Evolutionary conservation across 768 basidiomycete genomes (phyloP), one percentile per base, ranked within the genome.

Genomic region (Collybia mongolica): DNA sequence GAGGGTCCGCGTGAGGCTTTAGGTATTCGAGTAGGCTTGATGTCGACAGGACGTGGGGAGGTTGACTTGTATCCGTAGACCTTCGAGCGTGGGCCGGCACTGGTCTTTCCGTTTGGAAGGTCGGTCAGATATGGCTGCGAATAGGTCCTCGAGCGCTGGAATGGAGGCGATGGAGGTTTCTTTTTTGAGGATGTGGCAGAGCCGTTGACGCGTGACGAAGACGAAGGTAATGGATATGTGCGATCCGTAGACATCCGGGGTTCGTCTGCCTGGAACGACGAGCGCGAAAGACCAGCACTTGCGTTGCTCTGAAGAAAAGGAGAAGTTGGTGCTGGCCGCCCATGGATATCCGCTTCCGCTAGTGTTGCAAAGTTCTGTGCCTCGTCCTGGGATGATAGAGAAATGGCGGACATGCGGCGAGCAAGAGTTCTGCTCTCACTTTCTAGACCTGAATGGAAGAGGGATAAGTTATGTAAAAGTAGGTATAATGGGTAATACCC

Each of bases 341-440:
- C 43, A 19, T 24, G 23, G n/a, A 48, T 39, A 20, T 52, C 41
- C 17, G 48, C 41, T 40, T 56, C 54, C 36, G 56, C 36, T 26
- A 54, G 52, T 44, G 53, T 56, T 23, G 59, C 53, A 39, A 54
- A 46, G 26, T 17, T 49, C 22, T 75, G 23, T 72, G 40, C 73
- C 54, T 81, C 80, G 60, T 82, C 81, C 39, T 65, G 57, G 14
- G 83, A 83, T 20, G 78, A 71, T 32, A 87, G 73, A 46, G 89
- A 90, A 22, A 86, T 75, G 52, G 84, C 80, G 29, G 90, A 91
- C 64, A 92, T 81, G 53, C 90, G 84, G 55, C 81, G 84, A 26
- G 89, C 73, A 46, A 93, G 75, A n/a, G 82, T 81, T 32, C 84
- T 78, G 60, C 89, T 90, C 72, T 93, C 91, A 53, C 72, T 78